Evolutionary conservation across 1,139 yeast species (phyloP).

Genomic region (Candida pseudoviswanathii): DNA sequence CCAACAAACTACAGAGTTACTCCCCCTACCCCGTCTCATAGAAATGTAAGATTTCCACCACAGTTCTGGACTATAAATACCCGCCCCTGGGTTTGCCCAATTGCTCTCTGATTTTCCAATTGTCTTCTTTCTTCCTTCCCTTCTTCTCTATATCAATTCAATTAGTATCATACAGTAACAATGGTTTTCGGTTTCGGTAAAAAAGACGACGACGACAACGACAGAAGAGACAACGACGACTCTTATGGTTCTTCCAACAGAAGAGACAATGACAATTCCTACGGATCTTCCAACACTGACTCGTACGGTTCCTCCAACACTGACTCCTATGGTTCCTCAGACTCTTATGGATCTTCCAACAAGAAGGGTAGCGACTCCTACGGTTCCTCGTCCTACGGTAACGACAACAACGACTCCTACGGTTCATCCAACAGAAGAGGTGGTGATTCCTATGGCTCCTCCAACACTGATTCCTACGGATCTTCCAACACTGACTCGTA

Average conservation of each 20-base stretch:
- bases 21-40: no score
- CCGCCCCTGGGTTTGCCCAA: not conserved
- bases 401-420: slow-evolving; percentile 20
- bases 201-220: slow-evolving; percentile 15
- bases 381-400: slow-evolving; percentile 23
- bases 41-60: not conserved
- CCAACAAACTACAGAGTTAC: not conserved
- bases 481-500: slow-evolving; percentile 21
- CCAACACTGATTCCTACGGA: slow-evolving; percentile 18
- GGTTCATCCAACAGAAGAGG: slow-evolving; percentile 14
- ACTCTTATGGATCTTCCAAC: slow-evolving; percentile 18
- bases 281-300: slow-evolving; percentile 15
- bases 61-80: not conserved
- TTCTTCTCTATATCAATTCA: not conserved
- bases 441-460: slow-evolving; percentile 15
- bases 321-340: slow-evolving; percentile 26
- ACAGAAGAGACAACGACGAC: slow-evolving; percentile 12
- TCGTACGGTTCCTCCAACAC: slow-evolving; percentile 24
- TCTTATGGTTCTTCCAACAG: slow-evolving; percentile 14
- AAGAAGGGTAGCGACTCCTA: slow-evolving; percentile 23
- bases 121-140: not conserved
- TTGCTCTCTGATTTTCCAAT: not conserved
- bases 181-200: slow-evolving; percentile 36
- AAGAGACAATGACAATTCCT: slow-evolving; percentile 12
- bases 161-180: slow-evolving; percentile 10